Base-by-base conservation (phyloP, 140 eudicot genomes). In the Cichorium intybus region DNA sequence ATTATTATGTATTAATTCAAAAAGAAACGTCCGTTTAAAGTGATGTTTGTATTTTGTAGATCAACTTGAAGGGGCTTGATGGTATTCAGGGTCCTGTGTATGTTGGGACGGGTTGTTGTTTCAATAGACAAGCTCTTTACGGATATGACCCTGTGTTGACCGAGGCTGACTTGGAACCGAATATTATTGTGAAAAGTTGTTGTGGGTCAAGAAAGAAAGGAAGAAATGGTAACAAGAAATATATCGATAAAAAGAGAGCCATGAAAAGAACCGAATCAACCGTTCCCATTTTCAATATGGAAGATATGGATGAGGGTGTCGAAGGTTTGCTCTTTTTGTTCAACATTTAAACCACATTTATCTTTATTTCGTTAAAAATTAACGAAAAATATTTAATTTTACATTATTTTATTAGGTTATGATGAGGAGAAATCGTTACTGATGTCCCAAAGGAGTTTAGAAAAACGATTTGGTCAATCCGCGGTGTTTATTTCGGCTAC, bases 61-160 rank as follows among this genome's bases (percentile, higher is more conserved):
- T 83, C 53, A 84, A 84, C 76, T 76, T 84, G 90, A 80, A 80
- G 66, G 90, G 86, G 69, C 61, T 84, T 17, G 90, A 84, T 33
- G 90, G 90, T 7, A 73, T 84, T 74, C 90, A 84, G 56, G 90
- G 90, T 11, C 90, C 90, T 0, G 83, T 80, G 21, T 84, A 84
- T 20, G 86, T 80, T 77, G 90, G 90, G 39, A 80, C 90, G 39
- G 90, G 90, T 27, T 84, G 90, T 62, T 77, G 83, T 63, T 84
- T 84, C 63, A 80, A 76, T 74, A 63, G 89, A 70, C 84, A 77
- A 74, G 90, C 90, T 70, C 80, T 84, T n/a, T 84, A 84, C 53
- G 90, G 90, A 45, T 84, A 77, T 39, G 87, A 80, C 68, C 87
- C 90, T 0, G 80, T 83, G 6, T 72, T 83, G 62, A 83, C 89